These are phyloP conservation scores for Vickermania spadyakhi DNA, from an alignment of 208 protist species.

Conservation along the genomic window DNA sequence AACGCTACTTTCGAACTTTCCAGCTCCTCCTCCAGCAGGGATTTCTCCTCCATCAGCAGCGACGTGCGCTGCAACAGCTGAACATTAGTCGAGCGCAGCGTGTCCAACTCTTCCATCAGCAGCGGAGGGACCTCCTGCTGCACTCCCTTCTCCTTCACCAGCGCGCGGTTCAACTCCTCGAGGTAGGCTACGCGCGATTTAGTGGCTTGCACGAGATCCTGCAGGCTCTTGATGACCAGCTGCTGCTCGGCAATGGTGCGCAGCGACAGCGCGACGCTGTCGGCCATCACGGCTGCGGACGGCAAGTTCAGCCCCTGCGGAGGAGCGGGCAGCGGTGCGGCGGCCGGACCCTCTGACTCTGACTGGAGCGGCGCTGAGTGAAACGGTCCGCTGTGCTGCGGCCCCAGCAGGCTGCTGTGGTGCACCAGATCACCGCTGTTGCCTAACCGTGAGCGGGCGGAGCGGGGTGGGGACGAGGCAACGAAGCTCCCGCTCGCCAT, in stretches of 20 bases:
- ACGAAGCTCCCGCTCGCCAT: background rate
- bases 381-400: no score
- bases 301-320: no score
- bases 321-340: background rate
- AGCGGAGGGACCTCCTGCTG: background rate
- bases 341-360: background rate
- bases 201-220: conserved; percentile 34
- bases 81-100: background rate
- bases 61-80: conserved; percentile 4
- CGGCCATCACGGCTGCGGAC: conserved; percentile 1
- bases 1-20: conserved; percentile 10
- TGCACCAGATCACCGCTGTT: background rate
- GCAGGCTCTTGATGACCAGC: conserved; percentile 43
- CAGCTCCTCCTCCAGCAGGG: conserved; percentile 12
- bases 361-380: background rate
- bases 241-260: conserved; percentile 69
- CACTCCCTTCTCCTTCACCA: background rate
- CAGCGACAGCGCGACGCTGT: conserved; percentile 17
- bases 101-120: conserved; percentile 13
- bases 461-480: no score
- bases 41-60: conserved; percentile 12
- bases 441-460: no score
- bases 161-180: conserved; percentile 5
- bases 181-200: conserved; percentile 19
- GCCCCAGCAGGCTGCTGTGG: background rate